A percentile compares a stretch with the other conserved stretches of the same genome.
Evolutionary conservation across 805 yeast genomes (phyloP).

Genomic region (Teunomyces gatunensis): DNA sequence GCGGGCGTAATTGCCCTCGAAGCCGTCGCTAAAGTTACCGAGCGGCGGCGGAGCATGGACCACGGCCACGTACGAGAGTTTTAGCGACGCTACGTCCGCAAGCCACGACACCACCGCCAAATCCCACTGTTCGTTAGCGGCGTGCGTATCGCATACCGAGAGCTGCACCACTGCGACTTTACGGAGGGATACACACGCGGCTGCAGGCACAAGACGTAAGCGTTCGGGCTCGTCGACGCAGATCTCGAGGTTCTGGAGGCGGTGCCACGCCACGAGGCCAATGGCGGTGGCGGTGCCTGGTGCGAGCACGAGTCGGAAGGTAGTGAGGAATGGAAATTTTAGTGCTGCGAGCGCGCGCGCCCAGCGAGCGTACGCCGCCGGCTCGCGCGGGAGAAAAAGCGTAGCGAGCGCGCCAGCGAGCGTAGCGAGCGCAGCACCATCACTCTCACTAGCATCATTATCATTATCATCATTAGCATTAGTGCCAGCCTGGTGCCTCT

Average conservation of each 20-base stretch:
- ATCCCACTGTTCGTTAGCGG: constrained; percentile 38
- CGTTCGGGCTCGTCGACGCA: constrained; percentile 48
- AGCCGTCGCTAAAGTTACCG: constrained; percentile 60
- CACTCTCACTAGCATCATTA: too few relatives aligned
- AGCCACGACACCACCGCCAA: constrained; percentile 44
- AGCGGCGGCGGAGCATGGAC: constrained; percentile 57
- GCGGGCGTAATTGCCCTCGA: constrained; percentile 70
- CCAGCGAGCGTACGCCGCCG: background rate
- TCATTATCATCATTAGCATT: too few relatives aligned
- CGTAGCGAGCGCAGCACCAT: too few relatives aligned
- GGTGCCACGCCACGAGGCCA: constrained; percentile 10
- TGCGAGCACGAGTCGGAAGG: background rate
- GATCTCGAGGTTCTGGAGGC: constrained; percentile 45
- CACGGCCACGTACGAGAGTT: constrained; percentile 39
- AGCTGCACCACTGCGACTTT: constrained; percentile 35
- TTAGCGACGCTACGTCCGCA: constrained; percentile 5
- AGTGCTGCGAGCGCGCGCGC: background rate
- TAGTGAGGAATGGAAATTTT: background rate
- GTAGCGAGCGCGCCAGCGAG: background rate
- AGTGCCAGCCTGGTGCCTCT: too few relatives aligned
- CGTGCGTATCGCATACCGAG: constrained; percentile 33
- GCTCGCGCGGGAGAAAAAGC: constrained; percentile 15
- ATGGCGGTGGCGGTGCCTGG: background rate
- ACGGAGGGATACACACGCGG: constrained; percentile 28
- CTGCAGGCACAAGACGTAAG: constrained; percentile 32